Evolutionary conservation across 495 filamentous ascomycete species (phyloP), one percentile per base, ranked within the genome.

Genomic region (Letharia columbiana): DNA sequence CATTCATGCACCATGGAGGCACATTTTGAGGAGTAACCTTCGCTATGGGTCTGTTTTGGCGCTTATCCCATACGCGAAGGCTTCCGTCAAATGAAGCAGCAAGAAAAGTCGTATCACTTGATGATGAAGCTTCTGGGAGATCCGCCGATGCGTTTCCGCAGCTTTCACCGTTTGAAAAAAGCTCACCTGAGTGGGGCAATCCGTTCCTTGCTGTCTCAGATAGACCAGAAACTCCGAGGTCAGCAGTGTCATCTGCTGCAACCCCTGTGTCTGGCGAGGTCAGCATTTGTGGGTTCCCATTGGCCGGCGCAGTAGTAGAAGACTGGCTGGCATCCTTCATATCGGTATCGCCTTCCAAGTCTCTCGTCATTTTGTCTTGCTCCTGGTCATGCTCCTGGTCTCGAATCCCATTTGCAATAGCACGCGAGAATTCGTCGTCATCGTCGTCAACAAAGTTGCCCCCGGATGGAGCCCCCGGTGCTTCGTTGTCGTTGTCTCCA

Each of bases 1-100:
- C 91, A 67, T 88, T 91, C 88, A 96, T 98, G 75, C 92, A 97
- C 95, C 95, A 98, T 12, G 92, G 94, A 4, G 95, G 92, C 10
- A 88, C 86, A 61, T 89, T 88, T 13, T 82, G 79, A 62, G 89
- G 88, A 20, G 78, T 80, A 60, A 97, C 91, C 45, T 86, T 83
- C 40, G 95, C 91, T 17, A 97, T 79, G 5, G 95, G 88, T 63
- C 86, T 82, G 17, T 82, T 84, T 68, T 88, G 82, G 23, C 94
- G 85, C 50, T 92, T 84, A 73, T 98, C 94, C 93, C 94, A 98
- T 65, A 98, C 79, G 35, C 90, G 86, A 64, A 98, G 86, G 4
- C 87, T 88, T 54, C 94, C 94, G 76, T 98, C 90, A 9, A 95
- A 89, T 2, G 89, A 89, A 23, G 93, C 88, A 59, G 90, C 88